These are phyloP conservation scores for Kazachstania taianensis DNA, from an alignment of 805 yeast species.

Conservation along the genomic window DNA sequence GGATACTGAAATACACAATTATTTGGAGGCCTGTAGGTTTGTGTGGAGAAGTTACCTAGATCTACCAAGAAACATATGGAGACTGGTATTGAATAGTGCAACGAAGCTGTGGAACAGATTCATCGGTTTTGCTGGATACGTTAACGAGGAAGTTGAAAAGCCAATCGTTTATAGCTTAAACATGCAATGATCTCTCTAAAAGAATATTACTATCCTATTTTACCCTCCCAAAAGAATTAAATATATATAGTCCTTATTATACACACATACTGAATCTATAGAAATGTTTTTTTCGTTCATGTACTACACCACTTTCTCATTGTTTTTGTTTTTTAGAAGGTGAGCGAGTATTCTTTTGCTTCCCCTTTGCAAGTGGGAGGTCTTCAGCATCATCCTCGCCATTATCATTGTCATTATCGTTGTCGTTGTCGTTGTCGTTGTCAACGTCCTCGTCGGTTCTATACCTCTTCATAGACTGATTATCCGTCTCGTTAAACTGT, in stretches of 20 bases:
- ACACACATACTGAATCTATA: too few species aligned
- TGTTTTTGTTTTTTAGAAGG: not conserved
- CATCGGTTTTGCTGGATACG: conserved; percentile 43
- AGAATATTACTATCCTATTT: too few species aligned
- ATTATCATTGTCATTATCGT: conserved; percentile 15
- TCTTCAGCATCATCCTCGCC: not conserved
- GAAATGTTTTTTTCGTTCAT: conserved; percentile 1
- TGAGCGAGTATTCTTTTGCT: too few species aligned
- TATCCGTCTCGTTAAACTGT: conserved; percentile 56
- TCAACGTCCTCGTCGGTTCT: conserved; percentile 20
- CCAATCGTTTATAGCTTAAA: conserved; percentile 15
- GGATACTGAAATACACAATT: conserved; percentile 40
- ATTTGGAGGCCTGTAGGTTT: conserved; percentile 52
- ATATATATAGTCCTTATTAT: too few species aligned
- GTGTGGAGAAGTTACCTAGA: conserved; percentile 55
- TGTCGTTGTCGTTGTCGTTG: conserved; percentile 23
- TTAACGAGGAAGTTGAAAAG: conserved; percentile 18
- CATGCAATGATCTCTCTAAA: conserved; percentile 9
- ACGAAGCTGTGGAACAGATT: conserved; percentile 63
- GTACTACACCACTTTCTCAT: not conserved
- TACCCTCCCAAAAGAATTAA: too few species aligned
- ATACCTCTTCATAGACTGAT: conserved; percentile 28
- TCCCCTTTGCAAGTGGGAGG: too few species aligned
- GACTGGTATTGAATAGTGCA: conserved; percentile 38
- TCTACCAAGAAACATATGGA: conserved; percentile 56